Conservation (phyloP, 495 filamentous ascomycete species). For the Aspergillus mulundensis region DNA sequence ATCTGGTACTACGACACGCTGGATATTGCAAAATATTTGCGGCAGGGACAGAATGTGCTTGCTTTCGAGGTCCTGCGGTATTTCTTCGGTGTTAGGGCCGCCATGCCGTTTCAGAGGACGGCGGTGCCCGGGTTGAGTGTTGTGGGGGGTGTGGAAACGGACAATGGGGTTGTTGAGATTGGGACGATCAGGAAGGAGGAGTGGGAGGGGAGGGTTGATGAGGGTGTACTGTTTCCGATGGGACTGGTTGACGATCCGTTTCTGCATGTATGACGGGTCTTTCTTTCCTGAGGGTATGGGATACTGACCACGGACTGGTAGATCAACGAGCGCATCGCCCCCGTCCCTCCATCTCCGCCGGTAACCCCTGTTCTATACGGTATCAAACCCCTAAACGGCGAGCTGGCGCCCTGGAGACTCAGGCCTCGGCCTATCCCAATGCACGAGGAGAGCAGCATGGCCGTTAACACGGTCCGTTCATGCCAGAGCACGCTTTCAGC, state of each 20-base stretch:
- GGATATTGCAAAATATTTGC: constrained; percentile 31
- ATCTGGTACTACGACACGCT: constrained; percentile 40
- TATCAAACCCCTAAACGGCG: constrained; percentile 32
- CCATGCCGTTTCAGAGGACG: constrained; percentile 36
- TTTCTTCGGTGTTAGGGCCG: constrained; percentile 25
- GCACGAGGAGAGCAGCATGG: constrained; percentile 21
- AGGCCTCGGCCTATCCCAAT: constrained; percentile 31
- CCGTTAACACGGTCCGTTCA: constrained; percentile 19
- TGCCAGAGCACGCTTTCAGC: constrained; percentile 19
- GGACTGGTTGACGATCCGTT: constrained; percentile 36
- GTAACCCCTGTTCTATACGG: constrained; percentile 23
- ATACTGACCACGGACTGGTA: constrained; percentile 2
- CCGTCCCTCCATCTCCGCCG: neutral
- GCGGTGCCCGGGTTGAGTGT: constrained; percentile 32
- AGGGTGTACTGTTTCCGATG: constrained; percentile 28
- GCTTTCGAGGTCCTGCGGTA: constrained; percentile 30
- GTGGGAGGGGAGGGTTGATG: constrained; percentile 27
- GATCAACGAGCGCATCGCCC: constrained; percentile 35
- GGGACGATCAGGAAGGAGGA: constrained; percentile 3
- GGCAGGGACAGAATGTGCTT: constrained; percentile 27
- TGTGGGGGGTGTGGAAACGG: constrained; percentile 22
- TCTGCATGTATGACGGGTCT: constrained; percentile 26
- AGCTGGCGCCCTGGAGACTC: constrained; percentile 33
- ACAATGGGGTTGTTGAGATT: constrained; percentile 18
- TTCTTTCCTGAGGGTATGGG: neutral